Evolutionary conservation across 352 stramenopile genomes (phyloP).

Genomic region (Thalassiosira oceanica): DNA sequence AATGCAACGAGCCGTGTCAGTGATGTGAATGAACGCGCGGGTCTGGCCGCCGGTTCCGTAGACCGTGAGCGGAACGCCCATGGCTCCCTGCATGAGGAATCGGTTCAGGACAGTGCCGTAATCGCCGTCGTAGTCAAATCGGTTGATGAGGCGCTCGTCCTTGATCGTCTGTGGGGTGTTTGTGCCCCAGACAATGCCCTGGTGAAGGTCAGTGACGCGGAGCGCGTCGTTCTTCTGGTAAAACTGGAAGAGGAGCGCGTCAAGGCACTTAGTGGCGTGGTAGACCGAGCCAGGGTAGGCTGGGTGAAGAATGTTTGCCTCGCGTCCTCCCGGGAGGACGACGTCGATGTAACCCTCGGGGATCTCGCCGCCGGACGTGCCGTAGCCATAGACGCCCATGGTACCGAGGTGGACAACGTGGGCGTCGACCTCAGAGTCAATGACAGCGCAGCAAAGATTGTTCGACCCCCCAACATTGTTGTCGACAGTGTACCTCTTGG

Average conservation of each 20-base stretch:
- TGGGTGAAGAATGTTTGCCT: slow-evolving; percentile 85
- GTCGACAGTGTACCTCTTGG: slow-evolving; percentile 87
- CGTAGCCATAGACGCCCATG: slow-evolving; percentile 89
- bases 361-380: slow-evolving; percentile 86
- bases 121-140: slow-evolving; percentile 88
- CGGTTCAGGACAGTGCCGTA: slow-evolving; percentile 88
- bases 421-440: slow-evolving; percentile 84
- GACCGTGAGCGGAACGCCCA: slow-evolving; percentile 86
- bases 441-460: slow-evolving; percentile 85
- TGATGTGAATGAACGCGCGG: slow-evolving; percentile 86
- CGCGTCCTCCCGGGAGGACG: slow-evolving; percentile 78
- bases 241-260: slow-evolving; percentile 87
- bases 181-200: slow-evolving; percentile 89
- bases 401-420: slow-evolving; percentile 88
- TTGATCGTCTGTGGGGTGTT: slow-evolving; percentile 85
- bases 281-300: slow-evolving; percentile 87
- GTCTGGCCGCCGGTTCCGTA: slow-evolving; percentile 88
- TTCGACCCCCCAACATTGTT: slow-evolving; percentile 87
- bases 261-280: slow-evolving; percentile 86
- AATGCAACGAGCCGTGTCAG: slow-evolving; percentile 85
- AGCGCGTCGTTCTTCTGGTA: slow-evolving; percentile 88
- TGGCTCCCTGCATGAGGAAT: slow-evolving; percentile 87
- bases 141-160: slow-evolving; percentile 86
- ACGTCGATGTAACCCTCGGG: slow-evolving; percentile 89
- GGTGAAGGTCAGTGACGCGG: slow-evolving; percentile 86